Evolutionary conservation across 768 basidiomycete genomes (phyloP).

Genomic region (Exidia glandulosa): DNA sequence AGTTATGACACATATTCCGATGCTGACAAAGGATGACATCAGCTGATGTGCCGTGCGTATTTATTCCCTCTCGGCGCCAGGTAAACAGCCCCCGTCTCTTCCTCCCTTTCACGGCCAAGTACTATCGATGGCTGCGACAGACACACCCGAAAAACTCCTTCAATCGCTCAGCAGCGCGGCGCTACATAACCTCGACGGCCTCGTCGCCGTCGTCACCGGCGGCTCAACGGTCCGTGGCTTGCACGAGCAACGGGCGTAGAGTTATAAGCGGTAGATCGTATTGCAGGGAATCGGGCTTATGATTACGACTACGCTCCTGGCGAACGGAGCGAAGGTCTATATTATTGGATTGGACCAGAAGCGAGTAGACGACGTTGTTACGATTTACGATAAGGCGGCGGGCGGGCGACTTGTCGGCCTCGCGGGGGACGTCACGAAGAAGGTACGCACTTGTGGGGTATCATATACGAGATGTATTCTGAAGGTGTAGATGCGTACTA

Average conservation of each 20-base stretch:
- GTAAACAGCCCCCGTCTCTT: too few relatives aligned
- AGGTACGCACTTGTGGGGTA: slow-evolving; percentile 1
- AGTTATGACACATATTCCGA: too few relatives aligned
- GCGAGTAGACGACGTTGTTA: slow-evolving; percentile 27
- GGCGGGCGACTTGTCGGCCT: neutral
- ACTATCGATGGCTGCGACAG: neutral
- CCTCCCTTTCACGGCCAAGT: too few relatives aligned
- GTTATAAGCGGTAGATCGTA: neutral
- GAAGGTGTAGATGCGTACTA: slow-evolving; percentile 7
- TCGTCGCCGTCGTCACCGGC: slow-evolving; percentile 36
- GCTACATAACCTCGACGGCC: slow-evolving; percentile 32
- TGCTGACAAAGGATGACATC: too few relatives aligned
- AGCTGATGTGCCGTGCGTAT: too few relatives aligned
- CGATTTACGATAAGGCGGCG: neutral
- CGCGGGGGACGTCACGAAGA: slow-evolving; percentile 20
- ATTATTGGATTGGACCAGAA: slow-evolving; percentile 33
- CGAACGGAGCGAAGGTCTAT: slow-evolving; percentile 39
- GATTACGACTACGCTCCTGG: slow-evolving; percentile 35
- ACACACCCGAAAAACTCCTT: slow-evolving; percentile 11
- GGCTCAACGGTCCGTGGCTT: slow-evolving; percentile 27
- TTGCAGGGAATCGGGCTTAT: slow-evolving; percentile 38
- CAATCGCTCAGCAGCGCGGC: slow-evolving; percentile 24
- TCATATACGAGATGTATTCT: neutral
- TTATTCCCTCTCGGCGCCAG: too few relatives aligned
- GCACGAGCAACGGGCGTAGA: neutral